phyloP scores from a whole-genome alignment of 2,329 filamentous ascomycete genomes.

The Pezicula radicicola region DNA sequence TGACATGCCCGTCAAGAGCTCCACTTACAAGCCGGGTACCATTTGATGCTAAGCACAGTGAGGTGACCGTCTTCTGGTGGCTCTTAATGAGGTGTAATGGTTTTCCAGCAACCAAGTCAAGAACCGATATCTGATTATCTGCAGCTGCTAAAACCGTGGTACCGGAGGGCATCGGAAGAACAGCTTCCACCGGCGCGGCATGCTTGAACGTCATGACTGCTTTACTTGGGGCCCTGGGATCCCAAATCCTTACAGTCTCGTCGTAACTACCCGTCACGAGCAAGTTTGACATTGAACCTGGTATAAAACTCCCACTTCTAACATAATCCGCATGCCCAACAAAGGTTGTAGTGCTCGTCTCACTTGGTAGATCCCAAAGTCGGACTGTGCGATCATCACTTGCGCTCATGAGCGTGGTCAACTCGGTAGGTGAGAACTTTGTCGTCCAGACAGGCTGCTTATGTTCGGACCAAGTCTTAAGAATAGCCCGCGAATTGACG shows the following conservation, averaged over 20 bases:
- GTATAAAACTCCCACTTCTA: conserved; percentile 82
- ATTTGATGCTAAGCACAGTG: conserved; percentile 76
- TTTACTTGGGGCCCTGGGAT: conserved; percentile 69
- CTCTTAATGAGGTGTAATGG: conserved; percentile 85
- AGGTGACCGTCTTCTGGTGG: conserved; percentile 97
- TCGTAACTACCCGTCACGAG: conserved; percentile 93
- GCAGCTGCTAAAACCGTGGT: conserved; percentile 83
- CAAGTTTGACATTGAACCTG: conserved; percentile 64
- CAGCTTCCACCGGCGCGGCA: conserved; percentile 79
- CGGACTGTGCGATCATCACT: conserved; percentile 92
- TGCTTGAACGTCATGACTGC: conserved; percentile 94
- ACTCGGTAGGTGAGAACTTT: conserved; percentile 84
- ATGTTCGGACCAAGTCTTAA: conserved; percentile 94
- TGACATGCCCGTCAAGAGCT: conserved; percentile 92
- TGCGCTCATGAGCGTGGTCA: conserved; percentile 83
- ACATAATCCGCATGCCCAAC: conserved; percentile 92
- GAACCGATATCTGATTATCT: conserved; percentile 82
- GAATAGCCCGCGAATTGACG: conserved; percentile 80
- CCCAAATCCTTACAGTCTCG: conserved; percentile 90
- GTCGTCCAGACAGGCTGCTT: conserved; percentile 93
- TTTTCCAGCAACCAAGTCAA: conserved; percentile 89
- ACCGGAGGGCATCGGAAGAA: conserved; percentile 83
- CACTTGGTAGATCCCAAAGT: conserved; percentile 87
- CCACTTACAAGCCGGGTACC: conserved; percentile 81
- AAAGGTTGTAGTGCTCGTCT: conserved; percentile 73